Evolutionary conservation across 1,284 basidiomycete genomes (phyloP), one percentile per base, ranked within the genome.

Genomic region (Apiotrichum sp.): DNA sequence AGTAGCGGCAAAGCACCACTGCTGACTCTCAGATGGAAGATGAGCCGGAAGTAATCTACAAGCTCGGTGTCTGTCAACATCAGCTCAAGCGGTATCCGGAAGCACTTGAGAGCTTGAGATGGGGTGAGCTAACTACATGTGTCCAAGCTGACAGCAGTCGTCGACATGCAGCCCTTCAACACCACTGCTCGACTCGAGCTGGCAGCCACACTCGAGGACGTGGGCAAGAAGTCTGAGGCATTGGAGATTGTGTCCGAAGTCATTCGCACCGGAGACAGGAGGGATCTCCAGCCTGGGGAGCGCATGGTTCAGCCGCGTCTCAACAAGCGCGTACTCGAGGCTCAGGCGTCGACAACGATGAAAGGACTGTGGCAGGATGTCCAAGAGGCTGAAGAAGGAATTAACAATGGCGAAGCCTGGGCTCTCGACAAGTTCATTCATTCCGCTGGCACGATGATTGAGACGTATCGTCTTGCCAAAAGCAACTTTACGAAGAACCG

Each of bases 101-200:
- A 48, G 89, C 93, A 0, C 82, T 84, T 0, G 88, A 93, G 53
- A 86, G 91, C 6, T 89, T 91, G 62, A 83, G 88, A 70, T 85
- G 86, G 70, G 84, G 91, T 90, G 55, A 32, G 81, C 71, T 22
- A 1, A 4, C 10, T 6, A 3, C 39, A 22, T 8, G 6, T 1
- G 36, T 38, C 13, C 36, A 38, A 48, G 22, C 53, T 57, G 52
- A 51, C 51, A 36, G 33, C 50, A 89, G 92, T 96, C 14, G 80
- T 87, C 16, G 78, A 82, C 3, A 83, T 82, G 1, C 86, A 91
- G 67, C 85, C 87, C 0, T 80, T 81, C 3, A 83, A 90, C 63
- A 83, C 85, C 61, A 87, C 93, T 33, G 86, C 86, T 6, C 89
- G 89, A 71, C 86, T 93, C 82, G 86, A 88, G 62, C 81, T 97